Percentiles rank a stretch among this genome's conserved stretches.
phyloP scores from a whole-genome alignment of 2,329 filamentous ascomycete species.

The Claviceps purpurea region DNA sequence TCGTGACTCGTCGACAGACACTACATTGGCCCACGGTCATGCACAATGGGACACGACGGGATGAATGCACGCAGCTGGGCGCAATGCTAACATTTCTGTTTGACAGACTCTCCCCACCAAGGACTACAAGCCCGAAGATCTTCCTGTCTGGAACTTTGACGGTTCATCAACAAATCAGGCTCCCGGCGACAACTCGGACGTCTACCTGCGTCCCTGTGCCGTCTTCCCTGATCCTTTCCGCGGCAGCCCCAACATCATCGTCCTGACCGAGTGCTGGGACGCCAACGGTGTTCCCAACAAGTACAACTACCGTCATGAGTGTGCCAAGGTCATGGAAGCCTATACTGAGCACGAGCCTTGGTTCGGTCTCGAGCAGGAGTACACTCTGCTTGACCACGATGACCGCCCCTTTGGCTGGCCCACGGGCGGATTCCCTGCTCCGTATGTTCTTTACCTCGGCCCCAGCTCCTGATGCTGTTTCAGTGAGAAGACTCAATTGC shows the following conservation, averaged over 20 bases:
- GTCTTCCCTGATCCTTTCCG: constrained; percentile 90
- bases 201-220: constrained; percentile 85
- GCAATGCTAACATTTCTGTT: background rate
- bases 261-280: constrained; percentile 91
- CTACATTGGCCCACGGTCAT: background rate
- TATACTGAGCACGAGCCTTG: constrained; percentile 76
- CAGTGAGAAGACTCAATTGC: background rate
- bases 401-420: constrained; percentile 74
- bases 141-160: constrained; percentile 43
- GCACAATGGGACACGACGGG: background rate
- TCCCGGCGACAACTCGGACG: constrained; percentile 88
- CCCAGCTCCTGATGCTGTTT: background rate
- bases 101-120: constrained; percentile 36
- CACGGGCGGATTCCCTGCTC: constrained; percentile 69
- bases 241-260: constrained; percentile 78
- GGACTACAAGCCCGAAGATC: constrained; percentile 36
- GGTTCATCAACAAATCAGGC: constrained; percentile 89
- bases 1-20: background rate
- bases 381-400: constrained; percentile 63
- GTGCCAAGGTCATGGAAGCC: constrained; percentile 76
- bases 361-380: constrained; percentile 98
- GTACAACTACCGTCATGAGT: constrained; percentile 95
- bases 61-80: too few relatives aligned
- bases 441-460: constrained; percentile 21
- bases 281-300: constrained; percentile 92